Base-by-base conservation (phyloP, 1,284 basidiomycete genomes). In the Heterobasidion parviporum region DNA sequence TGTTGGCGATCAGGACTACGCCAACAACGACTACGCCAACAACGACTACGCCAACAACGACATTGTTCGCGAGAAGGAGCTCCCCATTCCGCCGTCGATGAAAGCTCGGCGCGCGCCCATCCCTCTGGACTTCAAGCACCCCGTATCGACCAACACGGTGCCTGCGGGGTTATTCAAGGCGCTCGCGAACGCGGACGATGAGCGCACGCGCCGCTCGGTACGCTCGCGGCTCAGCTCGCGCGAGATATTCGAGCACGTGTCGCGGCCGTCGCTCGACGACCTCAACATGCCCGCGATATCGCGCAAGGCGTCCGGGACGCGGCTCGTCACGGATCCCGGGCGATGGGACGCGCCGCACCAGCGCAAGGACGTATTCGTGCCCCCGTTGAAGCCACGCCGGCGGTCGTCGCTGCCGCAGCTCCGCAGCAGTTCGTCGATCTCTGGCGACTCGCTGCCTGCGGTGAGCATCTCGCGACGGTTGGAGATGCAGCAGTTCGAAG, bases 81-180 rank as follows among this genome's bases (percentile, higher is more conserved):
- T 75, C 49, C 71, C 72, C 0, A 61, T 68, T 33, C 70, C 72
- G 32, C 65, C 70, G 8, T 63, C 68, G 43, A 63, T 71, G 26
- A 83, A 78, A 65, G 66, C 75, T 16, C 87, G 83, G 67, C 83
- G 88, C 50, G 82, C 87, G 9, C 88, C 89, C 2, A 83, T 91
- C 54, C 87, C 87, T 8, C 73, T 91, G 54, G 88, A 91, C 65
- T 92, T 91, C 72, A 90, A 82, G 64, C 84, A 88, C 61, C 77
- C 86, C 33, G 72, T 82, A 2, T 82, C 83, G 14, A 81, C 74
- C 26, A 89, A 87, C 63, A 91, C 87, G 15, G 85, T 91, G 14
- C 89, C 89, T 20, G 89, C 89, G 45, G 88, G 87, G 3, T 65
- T 91, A 56, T 92, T 92, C 79, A 91, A 91, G 70, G 85, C 87